Conservation (phyloP, 371 early-diverging fungal species). For the Mortierella sp. region DNA sequence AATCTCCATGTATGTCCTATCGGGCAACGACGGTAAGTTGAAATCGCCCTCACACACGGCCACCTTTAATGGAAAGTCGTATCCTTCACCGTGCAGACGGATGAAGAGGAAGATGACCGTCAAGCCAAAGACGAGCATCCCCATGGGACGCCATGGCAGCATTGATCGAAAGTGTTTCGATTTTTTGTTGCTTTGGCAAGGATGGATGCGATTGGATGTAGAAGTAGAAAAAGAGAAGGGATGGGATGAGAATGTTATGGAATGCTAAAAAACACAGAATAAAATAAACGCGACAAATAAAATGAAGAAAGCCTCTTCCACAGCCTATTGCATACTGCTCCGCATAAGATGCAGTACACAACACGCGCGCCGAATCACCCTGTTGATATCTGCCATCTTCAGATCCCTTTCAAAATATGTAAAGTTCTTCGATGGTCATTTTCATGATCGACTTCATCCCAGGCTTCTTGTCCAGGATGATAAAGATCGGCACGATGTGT, state of each 20-base stretch:
- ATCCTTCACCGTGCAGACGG: slow-evolving; percentile 49
- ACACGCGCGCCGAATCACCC: no score
- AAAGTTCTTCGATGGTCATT: slow-evolving; percentile 90
- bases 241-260: no score
- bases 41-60: slow-evolving; percentile 7
- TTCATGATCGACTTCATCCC: slow-evolving; percentile 89
- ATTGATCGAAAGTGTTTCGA: no score
- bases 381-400: no score
- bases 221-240: no score
- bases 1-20: slow-evolving; percentile 30
- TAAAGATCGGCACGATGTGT: slow-evolving; percentile 94
- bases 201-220: no score
- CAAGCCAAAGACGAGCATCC: slow-evolving; percentile 48
- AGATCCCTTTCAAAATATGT: slow-evolving; percentile 71
- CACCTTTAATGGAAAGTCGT: slow-evolving; percentile 35
- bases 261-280: no score
- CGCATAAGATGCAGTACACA: no score
- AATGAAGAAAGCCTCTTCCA: no score
- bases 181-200: no score
- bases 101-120: slow-evolving; percentile 47
- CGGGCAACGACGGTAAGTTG: slow-evolving; percentile 14
- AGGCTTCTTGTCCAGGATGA: slow-evolving; percentile 91
- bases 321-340: no score
- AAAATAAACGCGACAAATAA: no score
- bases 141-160: slow-evolving; percentile 51